These are phyloP conservation scores for Closterium sp. DNA, from an alignment of 139 green algal species.

Conservation along the genomic window DNA sequence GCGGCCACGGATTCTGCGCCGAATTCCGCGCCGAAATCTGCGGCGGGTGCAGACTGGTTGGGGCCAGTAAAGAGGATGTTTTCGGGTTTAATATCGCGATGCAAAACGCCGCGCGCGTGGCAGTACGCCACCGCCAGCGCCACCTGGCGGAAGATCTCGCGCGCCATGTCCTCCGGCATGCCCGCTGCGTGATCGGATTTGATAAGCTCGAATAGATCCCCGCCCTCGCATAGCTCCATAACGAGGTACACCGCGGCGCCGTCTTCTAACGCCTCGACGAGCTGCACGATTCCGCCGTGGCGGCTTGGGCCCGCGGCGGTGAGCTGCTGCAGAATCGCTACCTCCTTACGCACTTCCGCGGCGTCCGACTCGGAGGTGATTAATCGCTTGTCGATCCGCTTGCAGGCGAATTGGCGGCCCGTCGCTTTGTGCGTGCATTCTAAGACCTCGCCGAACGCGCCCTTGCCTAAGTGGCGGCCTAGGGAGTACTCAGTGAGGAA, in stretches of 20 bases:
- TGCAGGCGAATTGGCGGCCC: slow-evolving; percentile 69
- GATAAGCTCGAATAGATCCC: slow-evolving; percentile 60
- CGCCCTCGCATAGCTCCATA: slow-evolving; percentile 56
- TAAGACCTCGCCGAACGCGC: slow-evolving; percentile 39
- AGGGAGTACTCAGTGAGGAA: slow-evolving; percentile 1
- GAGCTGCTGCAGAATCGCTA: slow-evolving; percentile 86
- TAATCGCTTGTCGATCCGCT: slow-evolving; percentile 85
- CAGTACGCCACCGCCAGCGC: slow-evolving; percentile 60
- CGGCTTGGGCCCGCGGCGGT: slow-evolving; percentile 39
- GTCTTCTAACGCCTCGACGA: slow-evolving; percentile 38
- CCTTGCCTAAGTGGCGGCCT: not conserved
- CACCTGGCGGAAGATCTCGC: slow-evolving; percentile 20
- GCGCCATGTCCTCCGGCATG: slow-evolving; percentile 21
- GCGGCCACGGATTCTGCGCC: not conserved
- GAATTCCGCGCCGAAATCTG: not conserved
- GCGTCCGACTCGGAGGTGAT: slow-evolving; percentile 76
- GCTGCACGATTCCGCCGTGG: slow-evolving; percentile 59
- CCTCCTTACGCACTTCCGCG: slow-evolving; percentile 78
- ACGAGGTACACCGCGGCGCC: slow-evolving; percentile 47
- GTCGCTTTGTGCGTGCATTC: slow-evolving; percentile 56
- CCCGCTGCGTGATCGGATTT: slow-evolving; percentile 33
- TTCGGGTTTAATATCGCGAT: slow-evolving; percentile 71
- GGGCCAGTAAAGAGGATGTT: slow-evolving; percentile 49
- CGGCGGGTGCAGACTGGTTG: not conserved
- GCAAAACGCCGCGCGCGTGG: slow-evolving; percentile 70